Evolutionary conservation across 768 basidiomycete genomes (phyloP).

Genomic region (Daedaleopsis sinensis): DNA sequence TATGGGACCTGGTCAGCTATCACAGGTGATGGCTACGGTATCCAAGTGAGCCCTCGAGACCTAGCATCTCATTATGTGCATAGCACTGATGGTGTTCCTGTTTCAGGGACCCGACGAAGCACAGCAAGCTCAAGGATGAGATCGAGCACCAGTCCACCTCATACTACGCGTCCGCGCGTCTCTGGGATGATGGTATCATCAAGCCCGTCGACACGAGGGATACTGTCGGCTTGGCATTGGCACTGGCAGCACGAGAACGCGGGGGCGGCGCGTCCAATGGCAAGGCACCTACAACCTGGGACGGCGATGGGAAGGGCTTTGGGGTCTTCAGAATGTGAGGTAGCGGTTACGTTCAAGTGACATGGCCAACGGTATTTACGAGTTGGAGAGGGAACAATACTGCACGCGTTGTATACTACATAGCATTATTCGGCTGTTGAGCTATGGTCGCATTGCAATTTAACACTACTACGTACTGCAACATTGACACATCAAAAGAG

Average conservation of each 20-base stretch:
- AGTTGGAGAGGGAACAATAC: not conserved
- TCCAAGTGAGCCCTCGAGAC: slow-evolving; percentile 59
- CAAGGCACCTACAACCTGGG: slow-evolving; percentile 59
- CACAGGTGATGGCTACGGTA: slow-evolving; percentile 90
- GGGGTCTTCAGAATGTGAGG: slow-evolving; percentile 91
- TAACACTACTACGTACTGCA: no score
- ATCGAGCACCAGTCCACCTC: slow-evolving; percentile 91
- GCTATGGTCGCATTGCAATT: not conserved
- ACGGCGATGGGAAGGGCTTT: slow-evolving; percentile 70
- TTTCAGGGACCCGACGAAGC: slow-evolving; percentile 76
- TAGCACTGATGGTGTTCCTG: not conserved
- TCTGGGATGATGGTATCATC: slow-evolving; percentile 96
- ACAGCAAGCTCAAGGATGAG: slow-evolving; percentile 70
- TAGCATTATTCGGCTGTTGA: not conserved
- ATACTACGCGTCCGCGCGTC: slow-evolving; percentile 84
- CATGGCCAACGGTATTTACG: not conserved
- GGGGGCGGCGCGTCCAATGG: slow-evolving; percentile 12
- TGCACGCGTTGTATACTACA: not conserved
- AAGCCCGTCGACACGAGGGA: slow-evolving; percentile 87
- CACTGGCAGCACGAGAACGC: slow-evolving; percentile 62
- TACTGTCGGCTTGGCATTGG: slow-evolving; percentile 85
- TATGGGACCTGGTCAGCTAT: slow-evolving; percentile 93
- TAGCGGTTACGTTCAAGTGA: not conserved
- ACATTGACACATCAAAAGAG: not conserved
- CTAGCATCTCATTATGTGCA: not conserved